Percentiles rank a stretch among this genome's conserved stretches.
Conservation (phyloP, 495 filamentous ascomycete genomes). For the Hypoxylon rickii region DNA sequence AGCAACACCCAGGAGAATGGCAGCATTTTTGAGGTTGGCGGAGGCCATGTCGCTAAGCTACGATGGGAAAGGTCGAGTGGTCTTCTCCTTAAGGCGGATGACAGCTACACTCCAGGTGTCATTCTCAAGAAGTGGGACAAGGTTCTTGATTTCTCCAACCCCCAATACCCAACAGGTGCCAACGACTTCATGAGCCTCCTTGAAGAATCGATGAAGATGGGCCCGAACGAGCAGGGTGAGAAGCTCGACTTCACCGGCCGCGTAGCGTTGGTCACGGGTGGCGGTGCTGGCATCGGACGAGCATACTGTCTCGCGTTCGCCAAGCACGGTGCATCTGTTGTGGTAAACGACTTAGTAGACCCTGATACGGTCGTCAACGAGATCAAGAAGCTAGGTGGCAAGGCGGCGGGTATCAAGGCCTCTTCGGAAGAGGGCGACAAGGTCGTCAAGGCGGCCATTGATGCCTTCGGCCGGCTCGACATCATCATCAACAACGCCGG, state of each 20-base stretch:
- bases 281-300: slow-evolving; percentile 89
- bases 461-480: slow-evolving; percentile 91
- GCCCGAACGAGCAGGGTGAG: slow-evolving; percentile 73
- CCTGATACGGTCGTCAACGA: slow-evolving; percentile 92
- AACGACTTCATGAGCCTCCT: slow-evolving; percentile 88
- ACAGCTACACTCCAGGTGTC: slow-evolving; percentile 83
- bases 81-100: slow-evolving; percentile 86
- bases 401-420: slow-evolving; percentile 92
- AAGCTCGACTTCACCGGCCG: slow-evolving; percentile 86
- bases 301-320: slow-evolving; percentile 92
- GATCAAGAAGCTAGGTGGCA: slow-evolving; percentile 85
- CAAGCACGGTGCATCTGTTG: slow-evolving; percentile 83
- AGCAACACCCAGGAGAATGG: slow-evolving; percentile 86
- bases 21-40: slow-evolving; percentile 90
- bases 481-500: slow-evolving; percentile 97
- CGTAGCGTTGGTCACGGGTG: slow-evolving; percentile 91
- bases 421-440: slow-evolving; percentile 92
- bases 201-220: slow-evolving; percentile 81
- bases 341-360: slow-evolving; percentile 93
- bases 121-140: slow-evolving; percentile 87
- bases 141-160: slow-evolving; percentile 83
- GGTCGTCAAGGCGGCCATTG: slow-evolving; percentile 90
- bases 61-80: slow-evolving; percentile 95
- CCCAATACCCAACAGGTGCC: slow-evolving; percentile 81
- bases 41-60: slow-evolving; percentile 90